Evolutionary conservation across 139 green algal genomes (phyloP).

Genomic region (Chlamydomonas sp.): DNA sequence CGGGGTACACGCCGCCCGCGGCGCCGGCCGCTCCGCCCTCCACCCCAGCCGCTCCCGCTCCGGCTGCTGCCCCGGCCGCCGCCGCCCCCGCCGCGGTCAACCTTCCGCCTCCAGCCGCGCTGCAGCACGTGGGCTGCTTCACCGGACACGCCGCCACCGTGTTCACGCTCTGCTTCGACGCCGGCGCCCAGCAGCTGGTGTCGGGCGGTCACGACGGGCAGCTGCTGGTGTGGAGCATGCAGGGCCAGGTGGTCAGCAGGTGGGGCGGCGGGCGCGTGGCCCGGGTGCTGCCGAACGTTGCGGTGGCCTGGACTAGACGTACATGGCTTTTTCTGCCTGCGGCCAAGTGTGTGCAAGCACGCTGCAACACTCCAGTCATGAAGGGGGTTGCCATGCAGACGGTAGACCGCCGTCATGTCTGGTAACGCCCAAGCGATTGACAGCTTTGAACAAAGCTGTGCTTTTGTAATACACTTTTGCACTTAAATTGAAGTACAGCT

Average conservation of each 20-base stretch:
- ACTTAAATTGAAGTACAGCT: no score
- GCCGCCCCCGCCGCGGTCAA: background rate
- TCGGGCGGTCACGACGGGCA: slow-evolving; percentile 30
- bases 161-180: slow-evolving; percentile 59
- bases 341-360: no score
- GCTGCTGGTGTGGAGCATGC: slow-evolving; percentile 1
- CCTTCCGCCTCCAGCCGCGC: no score
- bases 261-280: background rate
- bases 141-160: slow-evolving; percentile 45
- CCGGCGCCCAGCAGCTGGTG: slow-evolving; percentile 44
- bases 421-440: no score
- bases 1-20: background rate
- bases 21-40: background rate
- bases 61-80: background rate
- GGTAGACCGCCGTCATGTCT: no score
- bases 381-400: no score
- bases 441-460: no score
- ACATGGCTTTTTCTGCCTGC: no score
- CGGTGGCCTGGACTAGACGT: background rate
- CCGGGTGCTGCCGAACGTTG: background rate
- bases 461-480: no score
- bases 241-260: slow-evolving; percentile 1
- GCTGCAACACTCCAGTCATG: no score
- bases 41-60: background rate
- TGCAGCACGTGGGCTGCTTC: slow-evolving; percentile 36